Evolutionary conservation across 164 flowering plant genomes (phyloP), one percentile per base, ranked within the genome.

Genomic region (Nymphaea thermarum): DNA sequence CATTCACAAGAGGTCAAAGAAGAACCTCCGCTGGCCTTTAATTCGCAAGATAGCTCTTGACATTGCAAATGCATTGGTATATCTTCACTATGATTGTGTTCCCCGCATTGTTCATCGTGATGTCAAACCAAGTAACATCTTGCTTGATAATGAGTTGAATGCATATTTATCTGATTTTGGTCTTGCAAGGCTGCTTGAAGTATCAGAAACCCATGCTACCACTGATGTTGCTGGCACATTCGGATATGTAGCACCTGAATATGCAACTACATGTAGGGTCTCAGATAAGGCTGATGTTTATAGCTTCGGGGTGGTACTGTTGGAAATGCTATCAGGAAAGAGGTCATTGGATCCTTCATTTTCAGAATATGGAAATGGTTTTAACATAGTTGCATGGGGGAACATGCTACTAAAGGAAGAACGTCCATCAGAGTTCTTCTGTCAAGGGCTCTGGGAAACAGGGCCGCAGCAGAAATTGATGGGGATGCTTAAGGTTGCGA

Each of bases 221-320:
- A 86, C 94, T 4, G 88, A 85, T 76, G 94, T 88, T 3, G 94
- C 87, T n/a, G 94, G 94, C 62, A 88, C 94, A 61, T 88, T 88
- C 66, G 95, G 95, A 6, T 88, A 88, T 74, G 88, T 88, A 42
- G 95, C 91, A 6, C 91, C 95, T 11, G 91, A 88, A 68, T 86
- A 88, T 77, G 91, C 95, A 47, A 86, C 87, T 47, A 86, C 95
- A 3, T 85, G 95, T 75, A 76, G 89, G 77, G 95, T 86, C 59
- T 85, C 91, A 10, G 86, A 88, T 73, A 88, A 88, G 77, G 77
- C 91, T 42, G 91, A 86, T 79, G 95, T 88, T 55, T 88, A 88
- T 71, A 88, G 91, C 75, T 88, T 78, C 67, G 95, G 91, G 42
- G 83, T 88, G 11, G 95, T 86, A 65, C 77, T 86, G 16, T 76